Evolutionary conservation across 2,329 filamentous ascomycete species (phyloP).

Genomic region (Alternaria viburni): DNA sequence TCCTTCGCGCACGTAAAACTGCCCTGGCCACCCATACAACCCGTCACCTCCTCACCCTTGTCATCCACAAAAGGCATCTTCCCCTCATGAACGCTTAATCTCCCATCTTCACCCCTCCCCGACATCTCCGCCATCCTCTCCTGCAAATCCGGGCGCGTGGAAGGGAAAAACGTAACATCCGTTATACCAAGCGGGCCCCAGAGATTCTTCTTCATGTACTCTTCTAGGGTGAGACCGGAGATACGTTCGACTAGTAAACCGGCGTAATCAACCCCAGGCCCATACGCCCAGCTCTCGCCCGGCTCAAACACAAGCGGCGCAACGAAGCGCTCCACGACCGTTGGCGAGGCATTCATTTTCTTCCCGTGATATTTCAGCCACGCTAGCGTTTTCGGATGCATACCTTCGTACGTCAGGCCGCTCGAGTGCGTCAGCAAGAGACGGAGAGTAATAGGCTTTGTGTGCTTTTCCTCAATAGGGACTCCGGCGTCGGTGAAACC

Average conservation of each 20-base stretch:
- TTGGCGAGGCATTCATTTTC: constrained; percentile 34
- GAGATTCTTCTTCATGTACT: constrained; percentile 64
- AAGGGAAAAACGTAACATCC: constrained; percentile 62
- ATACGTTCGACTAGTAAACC: constrained; percentile 54
- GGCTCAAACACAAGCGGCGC: constrained; percentile 48
- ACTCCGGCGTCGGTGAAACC: constrained; percentile 32
- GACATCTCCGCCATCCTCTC: constrained; percentile 38
- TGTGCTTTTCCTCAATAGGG: constrained; percentile 32
- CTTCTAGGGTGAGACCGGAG: constrained; percentile 59
- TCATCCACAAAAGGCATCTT: constrained; percentile 22
- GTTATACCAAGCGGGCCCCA: constrained; percentile 54
- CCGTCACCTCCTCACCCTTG: constrained; percentile 20
- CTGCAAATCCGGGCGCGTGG: constrained; percentile 28
- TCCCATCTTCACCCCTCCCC: constrained; percentile 23
- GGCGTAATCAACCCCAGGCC: constrained; percentile 57
- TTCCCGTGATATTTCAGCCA: constrained; percentile 46
- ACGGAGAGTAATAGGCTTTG: constrained; percentile 35
- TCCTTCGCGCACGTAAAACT: constrained; percentile 27
- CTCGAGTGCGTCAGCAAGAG: constrained; percentile 59
- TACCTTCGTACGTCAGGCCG: constrained; percentile 55
- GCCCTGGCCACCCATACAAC: constrained; percentile 38
- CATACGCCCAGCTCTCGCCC: constrained; percentile 59
- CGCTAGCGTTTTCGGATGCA: constrained; percentile 48
- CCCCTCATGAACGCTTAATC: constrained; percentile 6
- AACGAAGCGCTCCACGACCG: constrained; percentile 53